Base-by-base conservation (phyloP, 495 filamentous ascomycete genomes). In the Viridothelium virens region DNA sequence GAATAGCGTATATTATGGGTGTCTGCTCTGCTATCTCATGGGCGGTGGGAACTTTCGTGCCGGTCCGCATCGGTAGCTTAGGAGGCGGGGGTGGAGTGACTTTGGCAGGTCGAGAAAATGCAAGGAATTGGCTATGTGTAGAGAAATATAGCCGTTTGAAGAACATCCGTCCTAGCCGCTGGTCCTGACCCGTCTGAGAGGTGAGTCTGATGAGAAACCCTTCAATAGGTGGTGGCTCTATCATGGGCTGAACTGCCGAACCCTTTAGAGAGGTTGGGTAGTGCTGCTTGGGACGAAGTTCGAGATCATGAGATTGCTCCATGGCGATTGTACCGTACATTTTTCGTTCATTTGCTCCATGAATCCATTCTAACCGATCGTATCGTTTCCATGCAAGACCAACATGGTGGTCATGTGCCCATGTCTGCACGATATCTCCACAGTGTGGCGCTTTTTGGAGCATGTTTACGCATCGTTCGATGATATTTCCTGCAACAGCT, bases 271-370 rank as follows among this genome's bases (percentile, higher is more conserved):
- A 74, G n/a, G 86, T 87, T 7, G 85, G 80, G 68, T 90, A 91
- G 71, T 91, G 88, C 56, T 82, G 75, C 67, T 88, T 88, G 10
- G 88, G 88, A 18, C 88, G 80, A 44, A 91, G 75, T 73, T 91
- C 88, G 46, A 91, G 84, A 37, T 91, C 88, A 73, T 91, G 88
- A 0, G 88, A 87, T 50, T 80, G 84, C 69, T 85, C 78, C 88
- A 91, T 90, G 33, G 84, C 88, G 14, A 91, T 83, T 0, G 86
- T 83, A 3, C 88, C 88, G 69, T 89, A 89, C 88, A 91, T 91
- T 53, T 83, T 85, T 66, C 85, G 80, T 72, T 91, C 88, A 62
- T 89, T 87, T 4, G 76, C 77, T 18, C 88, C 88, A 74, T 87
- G 81, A 6, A 91, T 76, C 88, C 88, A 91, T 74, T 91, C 88